These are phyloP conservation scores for Fusarium buharicum DNA, from an alignment of 2,329 filamentous ascomycete genomes.

Conservation along the genomic window DNA sequence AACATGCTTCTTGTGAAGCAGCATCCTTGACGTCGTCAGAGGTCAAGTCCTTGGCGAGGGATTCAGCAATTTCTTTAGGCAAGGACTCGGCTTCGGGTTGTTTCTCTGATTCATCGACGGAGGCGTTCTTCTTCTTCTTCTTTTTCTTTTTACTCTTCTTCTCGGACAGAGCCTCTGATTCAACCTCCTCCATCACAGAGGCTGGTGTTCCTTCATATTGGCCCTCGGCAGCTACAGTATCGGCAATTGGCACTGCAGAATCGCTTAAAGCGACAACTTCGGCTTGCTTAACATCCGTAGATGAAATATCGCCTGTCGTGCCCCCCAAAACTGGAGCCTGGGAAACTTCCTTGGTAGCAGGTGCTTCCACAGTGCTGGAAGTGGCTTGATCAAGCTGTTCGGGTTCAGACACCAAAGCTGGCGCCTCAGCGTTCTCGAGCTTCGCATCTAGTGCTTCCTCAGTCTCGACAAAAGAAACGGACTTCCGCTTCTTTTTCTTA, in stretches of 20 bases:
- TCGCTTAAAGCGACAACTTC: neutral
- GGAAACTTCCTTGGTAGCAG: conserved; percentile 28
- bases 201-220: conserved; percentile 10
- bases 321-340: conserved; percentile 1
- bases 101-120: conserved; percentile 31
- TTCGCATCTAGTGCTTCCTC: conserved; percentile 11
- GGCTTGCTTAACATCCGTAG: conserved; percentile 10
- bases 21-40: conserved; percentile 9
- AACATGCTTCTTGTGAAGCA: conserved; percentile 15
- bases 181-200: conserved; percentile 2
- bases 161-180: conserved; percentile 22
- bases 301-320: neutral
- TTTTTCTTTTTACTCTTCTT: conserved; percentile 53
- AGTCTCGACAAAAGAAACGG: conserved; percentile 32
- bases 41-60: neutral
- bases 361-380: conserved; percentile 4
- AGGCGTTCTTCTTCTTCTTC: conserved; percentile 46
- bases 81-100: conserved; percentile 23
- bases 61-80: conserved; percentile 20
- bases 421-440: conserved; percentile 18
- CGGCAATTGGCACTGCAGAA: neutral
- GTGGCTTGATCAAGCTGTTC: conserved; percentile 14
- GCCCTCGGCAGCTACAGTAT: conserved; percentile 11
- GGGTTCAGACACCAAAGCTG: conserved; percentile 18
- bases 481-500: conserved; percentile 48